Conservation (phyloP, 208 protist genomes). For the Leishmania tarentolae region DNA sequence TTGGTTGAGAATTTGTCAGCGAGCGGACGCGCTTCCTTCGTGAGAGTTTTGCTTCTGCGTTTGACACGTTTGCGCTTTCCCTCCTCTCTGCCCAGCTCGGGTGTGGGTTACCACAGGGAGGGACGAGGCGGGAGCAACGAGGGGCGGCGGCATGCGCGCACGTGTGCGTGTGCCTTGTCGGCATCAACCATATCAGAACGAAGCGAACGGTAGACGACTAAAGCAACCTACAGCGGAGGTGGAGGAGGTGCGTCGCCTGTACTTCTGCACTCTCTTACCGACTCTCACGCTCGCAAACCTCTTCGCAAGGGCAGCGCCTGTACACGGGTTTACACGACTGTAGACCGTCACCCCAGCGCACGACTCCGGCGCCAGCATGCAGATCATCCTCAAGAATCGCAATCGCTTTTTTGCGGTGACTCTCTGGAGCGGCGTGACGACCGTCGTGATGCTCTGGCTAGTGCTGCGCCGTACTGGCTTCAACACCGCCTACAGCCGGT, state of each 20-base stretch:
- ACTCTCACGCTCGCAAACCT: not conserved
- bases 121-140: not conserved
- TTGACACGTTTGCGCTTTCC: not conserved
- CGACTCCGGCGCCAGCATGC: conserved; percentile 28
- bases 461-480: conserved; percentile 81
- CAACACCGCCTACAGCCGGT: conserved; percentile 79
- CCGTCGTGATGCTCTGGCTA: conserved; percentile 78
- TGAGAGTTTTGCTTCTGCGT: not conserved
- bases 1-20: not conserved
- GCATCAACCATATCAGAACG: not conserved
- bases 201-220: too few species aligned
- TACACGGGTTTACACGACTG: not conserved
- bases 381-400: conserved; percentile 74
- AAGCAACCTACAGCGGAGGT: not conserved
- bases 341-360: not conserved
- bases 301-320: not conserved
- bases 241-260: too few species aligned
- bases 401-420: conserved; percentile 67
- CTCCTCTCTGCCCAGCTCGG: not conserved
- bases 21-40: not conserved
- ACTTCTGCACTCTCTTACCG: not conserved
- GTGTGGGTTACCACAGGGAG: not conserved
- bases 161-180: not conserved
- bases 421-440: conserved; percentile 64
- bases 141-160: not conserved